These are phyloP conservation scores for Chlorencoelia australis DNA, from an alignment of 2,329 filamentous ascomycete species.

Conservation along the genomic window DNA sequence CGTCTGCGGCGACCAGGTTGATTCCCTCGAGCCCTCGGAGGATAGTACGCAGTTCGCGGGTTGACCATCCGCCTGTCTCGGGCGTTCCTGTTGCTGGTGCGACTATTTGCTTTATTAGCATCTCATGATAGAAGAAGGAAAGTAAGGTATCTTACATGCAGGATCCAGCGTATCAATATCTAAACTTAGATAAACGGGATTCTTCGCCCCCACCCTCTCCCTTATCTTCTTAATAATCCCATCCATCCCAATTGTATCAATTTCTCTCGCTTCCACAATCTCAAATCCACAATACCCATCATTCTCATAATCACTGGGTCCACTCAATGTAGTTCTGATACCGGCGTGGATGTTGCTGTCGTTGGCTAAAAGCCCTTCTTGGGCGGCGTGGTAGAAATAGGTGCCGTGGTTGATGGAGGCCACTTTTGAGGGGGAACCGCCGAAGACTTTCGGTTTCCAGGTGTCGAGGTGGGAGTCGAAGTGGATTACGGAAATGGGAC, in stretches of 20 bases:
- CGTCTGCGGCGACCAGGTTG: constrained; percentile 60
- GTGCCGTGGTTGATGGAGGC: constrained; percentile 80
- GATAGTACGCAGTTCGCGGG: constrained; percentile 62
- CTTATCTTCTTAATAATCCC: constrained; percentile 73
- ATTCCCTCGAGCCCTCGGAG: constrained; percentile 58
- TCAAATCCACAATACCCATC: constrained; percentile 78
- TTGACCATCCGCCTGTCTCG: constrained; percentile 68
- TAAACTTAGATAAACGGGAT: constrained; percentile 71
- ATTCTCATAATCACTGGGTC: constrained; percentile 73
- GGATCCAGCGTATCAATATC: constrained; percentile 87
- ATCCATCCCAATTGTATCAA: constrained; percentile 56
- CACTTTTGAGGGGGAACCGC: constrained; percentile 65
- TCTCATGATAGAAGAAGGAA: background rate
- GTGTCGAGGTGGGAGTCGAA: constrained; percentile 59
- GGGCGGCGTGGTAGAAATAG: constrained; percentile 75
- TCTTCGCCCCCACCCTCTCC: constrained; percentile 61
- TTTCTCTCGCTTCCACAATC: constrained; percentile 67
- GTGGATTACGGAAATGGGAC: constrained; percentile 50
- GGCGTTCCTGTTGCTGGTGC: constrained; percentile 67
- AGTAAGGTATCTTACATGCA: constrained; percentile 44
- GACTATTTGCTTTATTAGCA: constrained; percentile 31
- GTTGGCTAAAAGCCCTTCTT: constrained; percentile 69
- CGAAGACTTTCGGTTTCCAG: constrained; percentile 79
- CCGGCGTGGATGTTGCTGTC: constrained; percentile 83
- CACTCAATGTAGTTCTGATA: constrained; percentile 72